Evolutionary conservation across 2,329 filamentous ascomycete genomes (phyloP), one percentile per base, ranked within the genome.

Genomic region (Diaporthe destruens): DNA sequence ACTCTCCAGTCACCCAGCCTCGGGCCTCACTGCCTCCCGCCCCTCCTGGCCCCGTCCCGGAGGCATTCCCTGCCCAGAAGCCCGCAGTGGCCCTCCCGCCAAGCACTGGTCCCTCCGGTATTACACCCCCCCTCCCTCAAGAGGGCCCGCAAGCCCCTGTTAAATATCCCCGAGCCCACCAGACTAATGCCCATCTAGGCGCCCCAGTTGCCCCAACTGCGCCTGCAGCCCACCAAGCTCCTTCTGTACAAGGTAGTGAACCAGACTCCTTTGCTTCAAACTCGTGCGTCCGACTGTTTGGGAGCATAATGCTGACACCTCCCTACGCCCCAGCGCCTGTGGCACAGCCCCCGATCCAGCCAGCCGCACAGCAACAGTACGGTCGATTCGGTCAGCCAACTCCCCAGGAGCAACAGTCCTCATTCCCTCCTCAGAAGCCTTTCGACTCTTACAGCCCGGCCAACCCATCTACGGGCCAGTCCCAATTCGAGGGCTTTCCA

Each of bases 1-100:
- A 98, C 80, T 98, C 96, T 23, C 96, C 96, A 47, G 90, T 96
- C 75, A 89, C 94, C 69, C 91, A 94, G 76, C 96, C 96, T 75
- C 91, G 95, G 78, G 92, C 96, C 75, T 93, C 96, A 16, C 88
- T 98, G 34, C 96, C 96, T 76, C 95, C 95, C 49, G 91, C 89
- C 20, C 80, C 85, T 25, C 83, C 88, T 23, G 83, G 87, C 42
- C 78, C 87, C 11, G 84, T 86, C n/a, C 85, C 88, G 18, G 90
- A 92, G 51, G 77, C 86, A 11, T 87, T 90, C 77, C 79, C 86
- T 25, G 79, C 87, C 18, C 89, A 87, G 80, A 89, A 91, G 80
- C 85, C 89, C 67, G 83, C 85, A 25, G 81, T 87, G 70, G 80
- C 85, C 42, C 81, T 87, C 36, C 82, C 84, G 74, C 80, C 84